Conservation (phyloP, 225 moss, liverwort and hornwort species). For the Sphagnum tenellum region DNA sequence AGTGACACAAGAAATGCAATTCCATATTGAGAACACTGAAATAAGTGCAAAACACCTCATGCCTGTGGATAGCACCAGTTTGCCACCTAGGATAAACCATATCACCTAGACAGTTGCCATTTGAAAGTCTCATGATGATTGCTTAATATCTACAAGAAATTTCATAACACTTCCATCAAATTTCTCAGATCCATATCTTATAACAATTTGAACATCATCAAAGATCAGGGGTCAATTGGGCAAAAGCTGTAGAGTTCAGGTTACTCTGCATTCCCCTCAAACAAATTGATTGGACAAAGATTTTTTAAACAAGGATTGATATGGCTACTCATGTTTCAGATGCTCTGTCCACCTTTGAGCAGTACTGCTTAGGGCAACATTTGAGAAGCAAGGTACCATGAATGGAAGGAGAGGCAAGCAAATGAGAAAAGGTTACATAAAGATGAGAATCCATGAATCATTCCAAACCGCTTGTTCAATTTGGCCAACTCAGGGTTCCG, state of each 20-base stretch:
- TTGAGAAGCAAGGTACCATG: conserved; percentile 51
- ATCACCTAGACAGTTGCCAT: too few relatives aligned
- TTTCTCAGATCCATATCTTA: too few relatives aligned
- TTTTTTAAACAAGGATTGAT: neutral
- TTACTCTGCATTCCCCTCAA: too few relatives aligned
- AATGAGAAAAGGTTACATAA: conserved; percentile 58
- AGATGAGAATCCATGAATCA: conserved; percentile 70
- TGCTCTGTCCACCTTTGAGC: neutral
- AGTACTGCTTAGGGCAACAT: conserved; percentile 28
- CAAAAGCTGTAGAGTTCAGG: too few relatives aligned
- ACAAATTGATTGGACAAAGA: too few relatives aligned
- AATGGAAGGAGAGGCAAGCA: conserved; percentile 59
- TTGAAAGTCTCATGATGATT: too few relatives aligned
- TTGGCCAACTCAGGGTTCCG: conserved; percentile 55
- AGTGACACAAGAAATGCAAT: too few relatives aligned
- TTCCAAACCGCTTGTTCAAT: conserved; percentile 76
- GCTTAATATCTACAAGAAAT: too few relatives aligned
- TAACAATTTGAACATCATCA: too few relatives aligned
- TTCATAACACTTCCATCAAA: too few relatives aligned
- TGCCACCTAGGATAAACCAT: too few relatives aligned
- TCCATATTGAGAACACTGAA: neutral
- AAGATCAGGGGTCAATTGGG: too few relatives aligned
- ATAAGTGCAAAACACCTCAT: neutral
- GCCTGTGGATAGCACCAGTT: neutral
- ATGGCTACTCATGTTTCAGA: neutral